These are phyloP conservation scores for Solioccasus polychromus DNA, from an alignment of 768 basidiomycete genomes.

Conservation along the genomic window DNA sequence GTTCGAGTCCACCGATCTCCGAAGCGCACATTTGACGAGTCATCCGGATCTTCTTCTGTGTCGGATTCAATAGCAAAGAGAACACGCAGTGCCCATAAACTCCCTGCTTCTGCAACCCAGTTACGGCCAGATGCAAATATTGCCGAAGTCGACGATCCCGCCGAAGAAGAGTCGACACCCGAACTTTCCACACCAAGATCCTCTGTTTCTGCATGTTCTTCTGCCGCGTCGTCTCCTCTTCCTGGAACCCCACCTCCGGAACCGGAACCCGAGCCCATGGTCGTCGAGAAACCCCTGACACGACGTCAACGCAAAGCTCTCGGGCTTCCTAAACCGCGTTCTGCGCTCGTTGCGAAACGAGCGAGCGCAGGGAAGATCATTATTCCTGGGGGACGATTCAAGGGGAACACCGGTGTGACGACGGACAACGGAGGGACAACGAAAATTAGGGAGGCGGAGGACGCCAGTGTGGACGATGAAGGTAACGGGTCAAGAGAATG, in stretches of 20 bases:
- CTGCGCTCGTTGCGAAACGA: conserved; percentile 30
- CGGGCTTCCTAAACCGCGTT: conserved; percentile 57
- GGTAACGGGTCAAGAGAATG: conserved; percentile 44
- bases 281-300: conserved; percentile 46
- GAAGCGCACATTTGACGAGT: conserved; percentile 61
- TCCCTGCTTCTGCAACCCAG: conserved; percentile 11
- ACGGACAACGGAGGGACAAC: conserved; percentile 9
- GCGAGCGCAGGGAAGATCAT: conserved; percentile 52
- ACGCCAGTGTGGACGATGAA: conserved; percentile 33
- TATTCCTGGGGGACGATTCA: conserved; percentile 60
- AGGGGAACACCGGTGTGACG: conserved; percentile 25
- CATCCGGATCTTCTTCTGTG: conserved; percentile 41
- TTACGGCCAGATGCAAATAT: conserved; percentile 13
- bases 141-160: conserved; percentile 28
- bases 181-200: conserved; percentile 40
- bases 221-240: conserved; percentile 34
- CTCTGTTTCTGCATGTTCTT: conserved; percentile 32
- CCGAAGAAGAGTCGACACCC: conserved; percentile 37
- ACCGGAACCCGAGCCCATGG: conserved; percentile 12
- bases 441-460: conserved; percentile 20
- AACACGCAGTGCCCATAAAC: conserved; percentile 31
- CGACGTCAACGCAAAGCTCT: conserved; percentile 66
- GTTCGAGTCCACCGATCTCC: conserved; percentile 47
- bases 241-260: conserved; percentile 35
- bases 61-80: conserved; percentile 37